Evolutionary conservation across 2,329 filamentous ascomycete genomes (phyloP), one percentile per base, ranked within the genome.

Genomic region (Plenodomus tracheiphilus): DNA sequence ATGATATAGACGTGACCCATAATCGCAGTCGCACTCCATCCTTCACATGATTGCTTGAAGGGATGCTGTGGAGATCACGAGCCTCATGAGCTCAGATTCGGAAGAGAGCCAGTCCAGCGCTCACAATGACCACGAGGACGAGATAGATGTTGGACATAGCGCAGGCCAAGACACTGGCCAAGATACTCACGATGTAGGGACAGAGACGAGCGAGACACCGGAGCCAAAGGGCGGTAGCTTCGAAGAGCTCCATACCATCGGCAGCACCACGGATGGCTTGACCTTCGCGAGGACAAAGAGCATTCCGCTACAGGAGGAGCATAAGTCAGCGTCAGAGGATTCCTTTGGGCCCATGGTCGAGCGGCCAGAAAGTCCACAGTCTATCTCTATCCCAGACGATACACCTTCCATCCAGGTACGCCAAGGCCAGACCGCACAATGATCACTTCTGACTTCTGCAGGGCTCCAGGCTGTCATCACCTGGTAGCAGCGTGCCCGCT

Each of bases 321-420:
- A 65, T 9, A 59, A 59, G 18, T 56, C 58, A 10, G 46, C 51
- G 20, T 65, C 61, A 20, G 59, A 66, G 16, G 39, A 59, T 9
- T 47, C 61, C 4, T 54, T 57, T 17, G 53, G 54, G 8, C 53
- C 58, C 4, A 43, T 32, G 18, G 25, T 48, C 19, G 52, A 49
- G 37, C 55, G 55, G 16, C 62, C 64, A 18, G 84, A 81, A 38
- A 95, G 89, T 64, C 87, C 87, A 7, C 79, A 82, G 42, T 91
- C 88, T 13, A 71, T 85, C 48, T 96, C 91, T 4, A 86, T 85
- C 20, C 88, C 89, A 17, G 91, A 95, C 65, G 89, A 96, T 69
- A 87, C 89, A 8, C 89, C 89, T 19, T 97, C 93, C 16, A 71
- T 93, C 44, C 89, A 90, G 77, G 89, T 91, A 77, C 59, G 79